Evolutionary conservation across 2,329 filamentous ascomycete species (phyloP).

Genomic region (Volutella citrinella): DNA sequence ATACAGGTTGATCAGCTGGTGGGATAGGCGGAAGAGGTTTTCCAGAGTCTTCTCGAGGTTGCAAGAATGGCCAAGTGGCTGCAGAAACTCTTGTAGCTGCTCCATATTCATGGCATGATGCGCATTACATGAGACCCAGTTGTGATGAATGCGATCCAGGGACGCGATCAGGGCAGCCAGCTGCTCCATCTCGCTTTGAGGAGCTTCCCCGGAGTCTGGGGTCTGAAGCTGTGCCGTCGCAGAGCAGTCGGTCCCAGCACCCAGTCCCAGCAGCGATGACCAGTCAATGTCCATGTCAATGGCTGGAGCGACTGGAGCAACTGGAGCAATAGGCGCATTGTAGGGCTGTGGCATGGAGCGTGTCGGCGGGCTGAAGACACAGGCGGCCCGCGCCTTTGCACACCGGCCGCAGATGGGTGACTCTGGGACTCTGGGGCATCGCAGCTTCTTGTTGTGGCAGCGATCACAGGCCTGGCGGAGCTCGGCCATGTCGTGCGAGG

Average conservation of each 20-base stretch:
- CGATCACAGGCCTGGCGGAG: slow-evolving; percentile 39
- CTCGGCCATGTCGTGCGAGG: slow-evolving; percentile 15
- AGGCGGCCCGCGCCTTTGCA: slow-evolving; percentile 36
- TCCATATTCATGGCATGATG: slow-evolving; percentile 21
- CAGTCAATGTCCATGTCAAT: too few species aligned
- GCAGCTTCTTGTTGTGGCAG: slow-evolving; percentile 46
- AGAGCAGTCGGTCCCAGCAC: too few species aligned
- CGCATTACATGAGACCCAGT: slow-evolving; percentile 6
- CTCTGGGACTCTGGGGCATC: slow-evolving; percentile 39
- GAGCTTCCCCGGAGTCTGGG: not conserved
- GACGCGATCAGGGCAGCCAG: slow-evolving; percentile 19
- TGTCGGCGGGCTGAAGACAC: slow-evolving; percentile 40
- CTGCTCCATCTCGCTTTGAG: slow-evolving; percentile 7
- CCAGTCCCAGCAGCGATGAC: slow-evolving; percentile 17
- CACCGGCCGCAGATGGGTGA: slow-evolving; percentile 39
- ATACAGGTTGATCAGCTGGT: too few species aligned
- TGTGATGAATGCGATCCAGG: slow-evolving; percentile 20
- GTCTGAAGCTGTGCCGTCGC: slow-evolving; percentile 6
- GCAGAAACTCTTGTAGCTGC: slow-evolving; percentile 20
- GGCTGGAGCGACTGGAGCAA: too few species aligned
- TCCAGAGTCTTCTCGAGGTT: too few species aligned
- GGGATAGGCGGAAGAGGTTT: too few species aligned
- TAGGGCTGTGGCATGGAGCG: slow-evolving; percentile 22
- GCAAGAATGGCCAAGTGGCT: too few species aligned
- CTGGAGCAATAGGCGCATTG: too few species aligned